Conservation (phyloP, 2,329 filamentous ascomycete species). For the Colletotrichum neosansevieriae region DNA sequence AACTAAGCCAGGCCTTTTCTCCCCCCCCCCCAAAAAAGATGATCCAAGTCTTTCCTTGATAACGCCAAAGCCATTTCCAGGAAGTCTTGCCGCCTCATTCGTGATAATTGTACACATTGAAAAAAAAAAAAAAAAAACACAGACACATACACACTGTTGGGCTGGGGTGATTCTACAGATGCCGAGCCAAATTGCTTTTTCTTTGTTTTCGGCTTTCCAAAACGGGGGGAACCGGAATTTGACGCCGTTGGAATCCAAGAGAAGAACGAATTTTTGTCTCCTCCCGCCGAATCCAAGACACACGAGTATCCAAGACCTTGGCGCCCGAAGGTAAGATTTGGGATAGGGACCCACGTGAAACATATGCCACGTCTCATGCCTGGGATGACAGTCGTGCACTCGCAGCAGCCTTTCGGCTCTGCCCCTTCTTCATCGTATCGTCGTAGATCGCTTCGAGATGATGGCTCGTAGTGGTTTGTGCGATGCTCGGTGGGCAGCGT, state of each 20-base stretch:
- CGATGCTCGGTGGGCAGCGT: neutral
- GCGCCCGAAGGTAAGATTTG: slow-evolving; percentile 5
- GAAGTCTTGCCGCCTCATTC: neutral
- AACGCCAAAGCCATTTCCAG: slow-evolving; percentile 24
- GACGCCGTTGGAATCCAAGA: neutral
- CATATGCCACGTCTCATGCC: slow-evolving; percentile 31
- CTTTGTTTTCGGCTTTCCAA: neutral
- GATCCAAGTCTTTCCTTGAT: neutral
- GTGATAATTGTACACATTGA: slow-evolving; percentile 9
- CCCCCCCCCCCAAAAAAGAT: no score
- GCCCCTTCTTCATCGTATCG: neutral
- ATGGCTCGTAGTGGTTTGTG: neutral
- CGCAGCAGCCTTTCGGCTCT: slow-evolving; percentile 3
- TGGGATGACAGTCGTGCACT: slow-evolving; percentile 21
- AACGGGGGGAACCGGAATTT: neutral
- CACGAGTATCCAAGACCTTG: slow-evolving; percentile 11
- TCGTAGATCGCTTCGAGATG: neutral
- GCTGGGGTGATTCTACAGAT: slow-evolving; percentile 9
- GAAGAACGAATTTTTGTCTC: neutral
- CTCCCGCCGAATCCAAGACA: slow-evolving; percentile 12
- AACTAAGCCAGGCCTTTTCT: neutral
- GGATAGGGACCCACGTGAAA: slow-evolving; percentile 23
- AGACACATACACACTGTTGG: slow-evolving; percentile 10
- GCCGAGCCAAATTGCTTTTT: neutral
- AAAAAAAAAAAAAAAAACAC: neutral